These are phyloP conservation scores for Kodamaea restingae DNA, from an alignment of 805 yeast genomes.

Conservation along the genomic window DNA sequence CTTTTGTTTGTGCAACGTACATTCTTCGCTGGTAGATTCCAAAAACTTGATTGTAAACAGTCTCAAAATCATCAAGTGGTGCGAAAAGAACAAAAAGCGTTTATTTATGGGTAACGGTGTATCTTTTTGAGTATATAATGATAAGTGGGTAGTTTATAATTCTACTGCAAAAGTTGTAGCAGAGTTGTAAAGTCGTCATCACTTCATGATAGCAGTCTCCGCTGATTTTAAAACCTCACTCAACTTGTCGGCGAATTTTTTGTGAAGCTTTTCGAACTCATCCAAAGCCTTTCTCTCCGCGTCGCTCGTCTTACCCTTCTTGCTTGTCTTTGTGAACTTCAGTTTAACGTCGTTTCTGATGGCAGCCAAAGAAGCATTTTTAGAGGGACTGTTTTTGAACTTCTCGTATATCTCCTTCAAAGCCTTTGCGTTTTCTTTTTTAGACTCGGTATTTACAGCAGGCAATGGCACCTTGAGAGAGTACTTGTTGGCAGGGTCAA, in stretches of 20 bases:
- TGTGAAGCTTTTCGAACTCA: constrained; percentile 68
- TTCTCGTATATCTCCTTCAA: constrained; percentile 66
- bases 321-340: constrained; percentile 50
- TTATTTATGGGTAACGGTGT: constrained; percentile 76
- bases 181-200: too few relatives aligned
- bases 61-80: constrained; percentile 68
- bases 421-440: constrained; percentile 51
- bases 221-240: constrained; percentile 32
- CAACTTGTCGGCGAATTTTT: constrained; percentile 57
- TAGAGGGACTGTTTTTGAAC: constrained; percentile 46
- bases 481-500: constrained; percentile 68
- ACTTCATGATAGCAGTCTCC: constrained; percentile 30
- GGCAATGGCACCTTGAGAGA: constrained; percentile 72
- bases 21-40: constrained; percentile 40
- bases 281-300: constrained; percentile 49
- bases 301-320: constrained; percentile 42
- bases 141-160: not conserved
- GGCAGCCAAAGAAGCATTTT: constrained; percentile 44
- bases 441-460: constrained; percentile 66
- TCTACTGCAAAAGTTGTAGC: constrained; percentile 1
- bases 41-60: constrained; percentile 59
- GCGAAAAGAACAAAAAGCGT: constrained; percentile 63
- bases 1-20: constrained; percentile 39
- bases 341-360: constrained; percentile 51
- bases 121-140: constrained; percentile 27